Evolutionary conservation across 1,139 yeast species (phyloP), one percentile per base, ranked within the genome.

Genomic region (Arxiozyma slooffiae): DNA sequence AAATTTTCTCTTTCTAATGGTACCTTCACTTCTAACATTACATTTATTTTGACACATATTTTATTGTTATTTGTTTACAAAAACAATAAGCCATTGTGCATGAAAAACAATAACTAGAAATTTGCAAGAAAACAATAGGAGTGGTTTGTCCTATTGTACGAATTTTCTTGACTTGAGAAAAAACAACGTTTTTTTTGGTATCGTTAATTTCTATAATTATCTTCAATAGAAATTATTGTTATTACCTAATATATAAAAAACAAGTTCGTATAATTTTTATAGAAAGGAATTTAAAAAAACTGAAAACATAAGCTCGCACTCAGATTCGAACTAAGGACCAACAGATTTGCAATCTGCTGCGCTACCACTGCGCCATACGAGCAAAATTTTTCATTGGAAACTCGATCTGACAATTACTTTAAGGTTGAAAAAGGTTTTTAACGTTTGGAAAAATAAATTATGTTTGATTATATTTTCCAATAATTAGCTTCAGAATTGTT

Each of bases 341-440:
- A 80, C 84, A 81, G 87, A 81, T 82, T 82, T 82, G 88, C 87
- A 82, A 82, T 82, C 87, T 82, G 84, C 85, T 81, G 86, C 88
- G 86, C 86, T 82, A 82, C 87, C 87, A 79, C 87, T 81, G 86
- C 85, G 87, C 87, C 86, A 81, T 73, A 76, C 82, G 78, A 78
- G 83, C 85, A 59, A 41, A n/a, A n/a, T n/a, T n/a, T n/a, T n/a
- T n/a, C n/a, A n/a, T n/a, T n/a, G n/a, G n/a, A n/a, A n/a, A n/a
- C n/a, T n/a, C n/a, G n/a, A n/a, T n/a, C n/a, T n/a, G n/a, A n/a
- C n/a, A n/a, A n/a, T n/a, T n/a, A n/a, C n/a, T n/a, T n/a, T n/a
- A n/a, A n/a, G n/a, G n/a, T n/a, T n/a, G n/a, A n/a, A n/a, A n/a
- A n/a, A n/a, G n/a, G n/a, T n/a, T n/a, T n/a, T n/a, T n/a, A n/a